Base-by-base conservation (phyloP, 352 stramenopile genomes). In the Phytophthora pistaciae region DNA sequence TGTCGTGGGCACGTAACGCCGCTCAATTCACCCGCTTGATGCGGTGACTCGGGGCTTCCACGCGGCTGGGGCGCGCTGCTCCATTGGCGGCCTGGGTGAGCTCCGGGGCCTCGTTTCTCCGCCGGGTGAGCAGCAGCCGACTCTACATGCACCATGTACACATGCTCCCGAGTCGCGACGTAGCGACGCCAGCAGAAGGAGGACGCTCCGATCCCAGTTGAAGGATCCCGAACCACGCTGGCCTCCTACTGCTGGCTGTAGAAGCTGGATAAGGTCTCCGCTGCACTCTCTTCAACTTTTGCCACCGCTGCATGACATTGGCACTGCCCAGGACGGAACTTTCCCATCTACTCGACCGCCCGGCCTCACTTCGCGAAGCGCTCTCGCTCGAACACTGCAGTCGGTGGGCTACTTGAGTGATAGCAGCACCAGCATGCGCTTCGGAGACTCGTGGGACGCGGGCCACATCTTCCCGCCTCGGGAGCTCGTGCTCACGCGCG, bases 361-460 rank as follows among this genome's bases (percentile, higher is more conserved):
- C 18, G 16, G 42, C 42, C 50, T 66, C 70, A 78, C 56, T 78
- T 71, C 49, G 42, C 49, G n/a, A 77, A 74, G 61, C 56, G 29
- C 66, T 72, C 38, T 68, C 49, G 18, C 11, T 54, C 21, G 25
- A 14, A 40, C 54, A 68, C 31, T 27, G 10, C n/a, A n/a, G 42
- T 21, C 1, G 16, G 36, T 44, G 14, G 36, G 36, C 18, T 44
- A 33, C 23, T 44, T 16, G 42, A n/a, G 10, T 29, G 29, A 33
- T 1, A 33, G 29, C 29, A 10, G 6, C 29, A 55, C 49, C 25
- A 68, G 18, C 48, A 78, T 80, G 73, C 59, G 61, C 46, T 80
- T 80, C 60, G 60, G 57, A 72, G 46, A 74, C 49, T 72, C 73
- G n/a, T 80, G 73, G 73, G 73, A 80, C 59, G 73, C 73, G 29